phyloP scores from a whole-genome alignment of 305 asterid species.

The Ajuga reptans region DNA sequence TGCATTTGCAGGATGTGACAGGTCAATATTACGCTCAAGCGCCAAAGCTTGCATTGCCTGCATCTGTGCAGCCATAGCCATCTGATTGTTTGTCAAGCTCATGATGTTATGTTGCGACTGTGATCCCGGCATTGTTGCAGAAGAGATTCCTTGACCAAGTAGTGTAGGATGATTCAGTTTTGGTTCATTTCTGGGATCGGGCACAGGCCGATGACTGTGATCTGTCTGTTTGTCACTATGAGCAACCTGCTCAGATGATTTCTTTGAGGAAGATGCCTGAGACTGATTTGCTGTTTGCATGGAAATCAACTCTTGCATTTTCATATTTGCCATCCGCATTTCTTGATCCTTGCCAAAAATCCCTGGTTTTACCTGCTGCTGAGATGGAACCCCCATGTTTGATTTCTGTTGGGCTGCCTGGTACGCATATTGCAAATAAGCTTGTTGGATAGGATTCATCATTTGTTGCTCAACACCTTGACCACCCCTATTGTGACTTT shows the following conservation, averaged over 20 bases:
- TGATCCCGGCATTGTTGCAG: conserved; percentile 44
- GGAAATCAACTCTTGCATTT: conserved; percentile 63
- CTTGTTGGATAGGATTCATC: conserved; percentile 74
- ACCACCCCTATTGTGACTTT: conserved; percentile 57
- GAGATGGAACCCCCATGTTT: conserved; percentile 58
- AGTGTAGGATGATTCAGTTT: conserved; percentile 44
- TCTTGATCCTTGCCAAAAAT: conserved; percentile 77
- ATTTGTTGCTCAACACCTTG: conserved; percentile 75
- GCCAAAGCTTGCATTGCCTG: conserved; percentile 93
- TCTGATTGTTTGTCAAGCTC: conserved; percentile 51
- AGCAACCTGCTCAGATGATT: conserved; percentile 47
- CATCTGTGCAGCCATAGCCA: conserved; percentile 81
- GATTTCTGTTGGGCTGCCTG: conserved; percentile 82
- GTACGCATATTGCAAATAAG: conserved; percentile 70
- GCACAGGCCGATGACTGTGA: conserved; percentile 41
- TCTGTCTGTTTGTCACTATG: conserved; percentile 54
- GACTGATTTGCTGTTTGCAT: conserved; percentile 58
- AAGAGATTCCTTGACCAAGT: conserved; percentile 54
- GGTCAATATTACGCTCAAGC: conserved; percentile 80
- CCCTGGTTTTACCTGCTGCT: conserved; percentile 71
- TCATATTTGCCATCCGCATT: conserved; percentile 48
- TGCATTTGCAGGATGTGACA: conserved; percentile 86
- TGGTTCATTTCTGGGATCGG: conserved; percentile 56
- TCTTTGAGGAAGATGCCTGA: conserved; percentile 63
- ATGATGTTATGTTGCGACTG: conserved; percentile 58